Base-by-base conservation (phyloP, 2,329 filamentous ascomycete species). In the Colletotrichum liaoningense region DNA sequence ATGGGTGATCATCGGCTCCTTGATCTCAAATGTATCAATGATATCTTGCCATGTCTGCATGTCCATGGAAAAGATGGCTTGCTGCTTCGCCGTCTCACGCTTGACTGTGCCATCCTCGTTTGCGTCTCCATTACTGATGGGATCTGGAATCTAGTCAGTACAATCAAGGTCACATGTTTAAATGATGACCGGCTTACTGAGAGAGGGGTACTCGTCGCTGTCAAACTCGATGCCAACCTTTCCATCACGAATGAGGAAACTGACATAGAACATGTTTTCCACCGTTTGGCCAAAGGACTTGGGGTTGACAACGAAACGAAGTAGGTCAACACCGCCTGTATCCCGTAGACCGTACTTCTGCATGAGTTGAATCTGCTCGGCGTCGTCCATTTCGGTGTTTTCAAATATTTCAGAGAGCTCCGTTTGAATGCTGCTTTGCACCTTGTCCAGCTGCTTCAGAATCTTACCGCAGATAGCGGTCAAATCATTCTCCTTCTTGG, bases 201-300 rank as follows among this genome's bases (percentile, higher is more conserved):
- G 83, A 26, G 94, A 91, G n/a, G 95, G 95, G 55, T 98, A 84
- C 1, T 89, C 92, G 73, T 93, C 85, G 14, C 91, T 88, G 79
- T 98, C 95, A 69, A 91, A 89, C 3, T 90, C 87, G n/a, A 99
- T 88, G 42, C 90, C 91, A 6, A 95, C 90, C 73, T 89, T 91
- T 12, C 95, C 95, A 83, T 99, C 97, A 71, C 94, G 91, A 73
- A 98, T 95, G 74, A 99, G 85, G 79, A 99, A 99, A 80, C 94
- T 97, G 77, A 98, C 90, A 81, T 98, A 98, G 82, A 99, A 99
- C 78, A 99, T 87, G 78, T 99, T 99, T 81, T 99, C 97, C 7
- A 99, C 92, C 0, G 95, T 98, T 82, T 99, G 97, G 0, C 94
- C 94, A 78, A 98, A 99, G 0, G 95, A 97, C 52, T 86, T 86